Conservation (phyloP, 163 green algal species). For the Dunaliella salina region DNA sequence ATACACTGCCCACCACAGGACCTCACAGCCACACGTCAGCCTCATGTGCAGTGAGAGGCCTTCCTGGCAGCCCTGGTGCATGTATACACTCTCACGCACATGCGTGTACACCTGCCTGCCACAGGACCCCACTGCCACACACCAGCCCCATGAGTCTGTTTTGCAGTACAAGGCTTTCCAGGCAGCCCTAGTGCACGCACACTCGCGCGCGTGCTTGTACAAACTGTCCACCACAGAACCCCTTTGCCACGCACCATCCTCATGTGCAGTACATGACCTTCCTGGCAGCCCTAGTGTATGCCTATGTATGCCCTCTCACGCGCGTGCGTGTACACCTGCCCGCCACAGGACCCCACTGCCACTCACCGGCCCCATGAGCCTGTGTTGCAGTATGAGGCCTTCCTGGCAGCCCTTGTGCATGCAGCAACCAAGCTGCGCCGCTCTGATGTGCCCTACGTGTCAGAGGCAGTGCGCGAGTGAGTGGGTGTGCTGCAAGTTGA, state of each 20-base stretch:
- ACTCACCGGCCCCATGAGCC: background rate
- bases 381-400: constrained; percentile 32
- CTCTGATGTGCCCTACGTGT: constrained; percentile 28
- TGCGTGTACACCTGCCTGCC: background rate
- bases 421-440: constrained; percentile 24
- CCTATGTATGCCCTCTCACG: no score
- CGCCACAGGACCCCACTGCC: constrained; percentile 18
- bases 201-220: background rate
- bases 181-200: constrained; percentile 12
- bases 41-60: constrained; percentile 24
- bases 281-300: constrained; percentile 14
- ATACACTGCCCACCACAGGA: constrained; percentile 3
- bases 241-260: background rate
- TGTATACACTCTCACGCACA: no score
- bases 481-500: no score
- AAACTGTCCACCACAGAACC: background rate
- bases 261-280: no score
- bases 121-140: background rate
- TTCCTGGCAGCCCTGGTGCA: constrained; percentile 29
- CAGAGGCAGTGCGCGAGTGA: constrained; percentile 32
- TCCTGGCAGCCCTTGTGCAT: constrained; percentile 25
- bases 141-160: background rate
- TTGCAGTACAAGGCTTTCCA: background rate
- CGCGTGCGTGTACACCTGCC: background rate
- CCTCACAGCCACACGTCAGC: background rate